Conservation (phyloP, 345 rosid species). For the Salix purpurea region DNA sequence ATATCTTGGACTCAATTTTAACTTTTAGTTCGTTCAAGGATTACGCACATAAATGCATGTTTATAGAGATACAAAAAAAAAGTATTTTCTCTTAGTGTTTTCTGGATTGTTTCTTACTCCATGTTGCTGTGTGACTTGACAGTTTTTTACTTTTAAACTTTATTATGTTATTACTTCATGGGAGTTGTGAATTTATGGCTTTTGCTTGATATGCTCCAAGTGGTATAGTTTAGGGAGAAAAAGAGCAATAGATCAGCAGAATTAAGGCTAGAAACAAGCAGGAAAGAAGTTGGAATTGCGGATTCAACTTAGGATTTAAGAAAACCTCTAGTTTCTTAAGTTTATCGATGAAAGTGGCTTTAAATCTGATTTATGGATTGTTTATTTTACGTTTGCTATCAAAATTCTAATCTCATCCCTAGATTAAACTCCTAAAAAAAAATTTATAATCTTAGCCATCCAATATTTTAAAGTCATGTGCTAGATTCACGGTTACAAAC, state of each 20-base stretch:
- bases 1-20: background rate
- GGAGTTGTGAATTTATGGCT: background rate
- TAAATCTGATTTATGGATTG: background rate
- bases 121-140: background rate
- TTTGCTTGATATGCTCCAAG: background rate
- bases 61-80: background rate
- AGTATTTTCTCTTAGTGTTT: background rate
- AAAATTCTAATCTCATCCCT: background rate
- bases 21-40: background rate
- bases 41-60: background rate
- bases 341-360: background rate
- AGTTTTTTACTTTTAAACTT: background rate
- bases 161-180: background rate
- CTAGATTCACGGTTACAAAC: background rate
- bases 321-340: background rate
- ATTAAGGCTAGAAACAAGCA: background rate
- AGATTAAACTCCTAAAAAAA: background rate
- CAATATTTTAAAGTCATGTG: background rate
- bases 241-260: background rate
- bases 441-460: background rate
- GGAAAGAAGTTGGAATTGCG: background rate
- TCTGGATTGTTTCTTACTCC: background rate
- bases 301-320: background rate
- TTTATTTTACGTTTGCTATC: background rate
- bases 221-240: background rate